phyloP scores from a whole-genome alignment of 805 yeast species.

The Ogataea dorogensis region DNA sequence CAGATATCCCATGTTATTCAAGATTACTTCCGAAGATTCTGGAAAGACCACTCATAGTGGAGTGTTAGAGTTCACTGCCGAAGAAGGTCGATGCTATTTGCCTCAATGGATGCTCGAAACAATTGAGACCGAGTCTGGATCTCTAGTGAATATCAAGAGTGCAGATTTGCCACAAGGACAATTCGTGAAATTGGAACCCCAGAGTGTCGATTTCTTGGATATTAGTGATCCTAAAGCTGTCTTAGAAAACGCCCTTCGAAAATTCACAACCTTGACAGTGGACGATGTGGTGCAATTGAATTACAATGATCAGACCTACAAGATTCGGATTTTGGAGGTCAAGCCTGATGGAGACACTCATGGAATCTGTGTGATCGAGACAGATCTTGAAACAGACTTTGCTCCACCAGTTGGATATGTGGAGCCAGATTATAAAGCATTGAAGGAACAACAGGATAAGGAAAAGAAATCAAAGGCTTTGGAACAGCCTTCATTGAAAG shows the following conservation, averaged over 20 bases:
- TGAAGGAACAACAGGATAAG: constrained; percentile 39
- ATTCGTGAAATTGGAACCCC: constrained; percentile 94
- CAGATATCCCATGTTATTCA: constrained; percentile 94
- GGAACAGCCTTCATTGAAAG: constrained; percentile 35
- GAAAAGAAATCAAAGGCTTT: constrained; percentile 38
- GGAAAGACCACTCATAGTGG: constrained; percentile 77
- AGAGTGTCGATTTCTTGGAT: constrained; percentile 87
- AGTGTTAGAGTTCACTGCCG: constrained; percentile 93
- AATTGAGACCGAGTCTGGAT: constrained; percentile 69
- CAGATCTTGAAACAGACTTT: constrained; percentile 94
- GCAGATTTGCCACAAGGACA: constrained; percentile 82
- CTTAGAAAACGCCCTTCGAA: constrained; percentile 84
- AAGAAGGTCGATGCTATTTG: constrained; percentile 91
- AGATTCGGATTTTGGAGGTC: constrained; percentile 81
- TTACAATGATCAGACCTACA: constrained; percentile 76
- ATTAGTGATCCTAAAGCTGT: constrained; percentile 97
- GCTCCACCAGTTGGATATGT: constrained; percentile 99
- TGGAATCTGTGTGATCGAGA: constrained; percentile 92
- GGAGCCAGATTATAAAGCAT: constrained; percentile 68
- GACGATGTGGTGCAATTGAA: constrained; percentile 80
- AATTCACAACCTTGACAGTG: constrained; percentile 83
- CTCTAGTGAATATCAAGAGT: constrained; percentile 69
- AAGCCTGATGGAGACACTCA: constrained; percentile 66
- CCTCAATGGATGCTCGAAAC: constrained; percentile 97
- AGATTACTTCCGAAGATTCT: constrained; percentile 62